phyloP scores from a whole-genome alignment of 2,329 filamentous ascomycete genomes.

The Ascochyta lentis region DNA sequence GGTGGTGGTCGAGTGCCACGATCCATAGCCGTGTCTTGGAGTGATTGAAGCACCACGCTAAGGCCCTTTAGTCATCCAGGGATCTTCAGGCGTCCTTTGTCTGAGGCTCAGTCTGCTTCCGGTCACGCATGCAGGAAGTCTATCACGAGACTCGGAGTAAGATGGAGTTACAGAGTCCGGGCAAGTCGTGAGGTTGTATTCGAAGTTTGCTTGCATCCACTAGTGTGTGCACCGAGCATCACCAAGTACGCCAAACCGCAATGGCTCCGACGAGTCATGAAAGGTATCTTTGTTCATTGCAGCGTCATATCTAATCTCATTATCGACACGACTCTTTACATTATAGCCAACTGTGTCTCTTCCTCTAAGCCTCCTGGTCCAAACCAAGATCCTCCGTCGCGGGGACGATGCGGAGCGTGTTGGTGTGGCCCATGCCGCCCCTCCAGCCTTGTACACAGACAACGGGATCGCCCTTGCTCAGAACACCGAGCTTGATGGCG shows the following conservation, averaged over 20 bases:
- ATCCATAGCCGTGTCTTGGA: conserved; percentile 23
- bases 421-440: conserved; percentile 90
- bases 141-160: not conserved
- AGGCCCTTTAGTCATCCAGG: conserved; percentile 12
- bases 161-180: conserved; percentile 7
- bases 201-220: conserved; percentile 26
- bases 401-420: conserved; percentile 68
- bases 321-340: conserved; percentile 19
- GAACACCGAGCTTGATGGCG: conserved; percentile 80
- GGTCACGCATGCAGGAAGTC: not conserved
- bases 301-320: conserved; percentile 16
- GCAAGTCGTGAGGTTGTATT: conserved; percentile 2
- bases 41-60: conserved; percentile 20
- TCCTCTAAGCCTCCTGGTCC: conserved; percentile 53
- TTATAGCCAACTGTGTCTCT: conserved; percentile 16
- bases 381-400: conserved; percentile 59
- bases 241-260: conserved; percentile 29
- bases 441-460: conserved; percentile 91
- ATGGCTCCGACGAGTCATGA: conserved; percentile 36
- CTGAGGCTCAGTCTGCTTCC: not conserved
- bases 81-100: conserved; percentile 6
- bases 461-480: conserved; percentile 75
- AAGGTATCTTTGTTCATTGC: conserved; percentile 21
- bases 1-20: conserved; percentile 34
- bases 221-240: conserved; percentile 35